Evolutionary conservation across 2,329 filamentous ascomycete genomes (phyloP).

Genomic region (Microascus cirrosus): DNA sequence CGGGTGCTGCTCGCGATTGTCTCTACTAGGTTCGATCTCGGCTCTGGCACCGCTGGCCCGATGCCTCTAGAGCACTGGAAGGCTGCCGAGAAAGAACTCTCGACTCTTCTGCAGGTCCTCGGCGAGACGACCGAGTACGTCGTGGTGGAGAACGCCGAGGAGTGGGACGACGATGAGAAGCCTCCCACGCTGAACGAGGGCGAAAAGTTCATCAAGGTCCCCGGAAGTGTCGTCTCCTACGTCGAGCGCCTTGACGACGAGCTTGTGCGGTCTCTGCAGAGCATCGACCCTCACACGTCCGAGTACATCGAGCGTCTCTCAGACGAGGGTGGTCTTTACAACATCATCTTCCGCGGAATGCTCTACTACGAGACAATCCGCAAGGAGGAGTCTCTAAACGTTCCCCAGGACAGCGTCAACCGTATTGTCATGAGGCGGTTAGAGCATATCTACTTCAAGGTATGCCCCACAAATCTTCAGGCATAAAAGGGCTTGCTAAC

Average conservation of each 20-base stretch:
- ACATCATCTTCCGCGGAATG: constrained; percentile 77
- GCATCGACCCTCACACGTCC: constrained; percentile 94
- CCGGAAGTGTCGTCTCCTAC: constrained; percentile 89
- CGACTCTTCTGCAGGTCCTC: constrained; percentile 64
- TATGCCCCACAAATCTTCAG: constrained; percentile 20
- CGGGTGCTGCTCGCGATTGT: constrained; percentile 85
- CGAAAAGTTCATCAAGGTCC: constrained; percentile 78
- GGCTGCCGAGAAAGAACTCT: constrained; percentile 78
- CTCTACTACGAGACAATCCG: constrained; percentile 79
- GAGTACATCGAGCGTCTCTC: constrained; percentile 95
- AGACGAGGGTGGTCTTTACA: constrained; percentile 85
- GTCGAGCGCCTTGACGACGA: constrained; percentile 94
- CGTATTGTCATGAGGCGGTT: constrained; percentile 85
- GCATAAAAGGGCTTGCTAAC: constrained; percentile 7
- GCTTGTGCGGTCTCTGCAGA: constrained; percentile 91
- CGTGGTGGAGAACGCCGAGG: constrained; percentile 83
- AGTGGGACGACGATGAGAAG: constrained; percentile 99
- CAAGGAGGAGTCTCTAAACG: constrained; percentile 58
- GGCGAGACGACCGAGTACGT: constrained; percentile 71
- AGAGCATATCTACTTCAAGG: constrained; percentile 98
- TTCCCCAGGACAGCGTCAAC: constrained; percentile 80
- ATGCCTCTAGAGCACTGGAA: constrained; percentile 99
- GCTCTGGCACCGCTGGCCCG: constrained; percentile 61
- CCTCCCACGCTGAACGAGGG: constrained; percentile 60
- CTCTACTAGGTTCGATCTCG: constrained; percentile 89